phyloP scores from a whole-genome alignment of 176 grass and related monocot species.

The Tuctoria greenei region DNA sequence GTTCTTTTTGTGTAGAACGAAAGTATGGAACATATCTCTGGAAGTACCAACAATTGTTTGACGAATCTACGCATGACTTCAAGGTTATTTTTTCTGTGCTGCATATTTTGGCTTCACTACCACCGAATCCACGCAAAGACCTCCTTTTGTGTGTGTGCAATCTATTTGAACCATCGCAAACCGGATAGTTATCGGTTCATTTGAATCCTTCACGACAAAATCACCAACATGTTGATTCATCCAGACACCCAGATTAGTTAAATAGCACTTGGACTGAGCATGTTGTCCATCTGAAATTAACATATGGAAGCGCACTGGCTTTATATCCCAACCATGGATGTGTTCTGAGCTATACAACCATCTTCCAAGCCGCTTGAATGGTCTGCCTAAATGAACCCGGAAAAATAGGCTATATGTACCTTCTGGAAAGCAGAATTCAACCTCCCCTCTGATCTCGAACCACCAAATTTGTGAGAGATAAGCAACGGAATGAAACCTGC shows the following conservation, averaged over 20 bases:
- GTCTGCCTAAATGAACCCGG: constrained; percentile 68
- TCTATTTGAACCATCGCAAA: constrained; percentile 95
- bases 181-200: constrained; percentile 34
- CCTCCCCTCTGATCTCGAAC: constrained; percentile 83
- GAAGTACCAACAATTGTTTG: neutral
- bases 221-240: constrained; percentile 81
- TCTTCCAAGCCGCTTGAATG: constrained; percentile 59
- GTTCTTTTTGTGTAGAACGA: neutral
- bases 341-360: constrained; percentile 58
- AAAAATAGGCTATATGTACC: constrained; percentile 89
- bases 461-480: constrained; percentile 92
- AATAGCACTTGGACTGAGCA: constrained; percentile 72
- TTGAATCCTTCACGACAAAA: constrained; percentile 48
- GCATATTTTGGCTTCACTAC: constrained; percentile 59
- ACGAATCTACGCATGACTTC: constrained; percentile 17
- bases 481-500: constrained; percentile 66
- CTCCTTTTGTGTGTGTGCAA: constrained; percentile 87
- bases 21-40: neutral
- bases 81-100: constrained; percentile 18
- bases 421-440: constrained; percentile 82
- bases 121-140: constrained; percentile 82
- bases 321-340: constrained; percentile 89
- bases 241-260: constrained; percentile 73
- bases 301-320: constrained; percentile 77
- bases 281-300: constrained; percentile 81